Evolutionary conservation across 495 filamentous ascomycete species (phyloP).

Genomic region (Lophiotrema nucula): DNA sequence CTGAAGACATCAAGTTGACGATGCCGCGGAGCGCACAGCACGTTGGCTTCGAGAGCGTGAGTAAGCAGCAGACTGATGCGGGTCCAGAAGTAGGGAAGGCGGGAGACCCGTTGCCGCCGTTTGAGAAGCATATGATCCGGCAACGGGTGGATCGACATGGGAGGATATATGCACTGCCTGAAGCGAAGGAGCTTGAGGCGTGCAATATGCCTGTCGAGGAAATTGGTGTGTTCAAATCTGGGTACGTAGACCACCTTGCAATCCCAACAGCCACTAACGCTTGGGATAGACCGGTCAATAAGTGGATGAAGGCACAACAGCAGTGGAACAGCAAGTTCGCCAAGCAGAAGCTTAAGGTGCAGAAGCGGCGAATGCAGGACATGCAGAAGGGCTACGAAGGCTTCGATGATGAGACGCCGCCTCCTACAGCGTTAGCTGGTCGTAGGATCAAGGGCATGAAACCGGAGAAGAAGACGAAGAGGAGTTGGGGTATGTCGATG

Average conservation of each 20-base stretch:
- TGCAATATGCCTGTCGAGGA: constrained; percentile 59
- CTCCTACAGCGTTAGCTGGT: constrained; percentile 78
- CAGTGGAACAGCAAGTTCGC: constrained; percentile 71
- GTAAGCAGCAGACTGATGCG: background rate
- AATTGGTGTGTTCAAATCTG: constrained; percentile 76
- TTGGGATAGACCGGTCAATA: constrained; percentile 77
- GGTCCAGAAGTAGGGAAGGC: constrained; percentile 63
- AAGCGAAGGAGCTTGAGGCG: constrained; percentile 58
- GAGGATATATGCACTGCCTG: constrained; percentile 62
- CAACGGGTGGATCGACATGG: constrained; percentile 80
- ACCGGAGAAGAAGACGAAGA: constrained; percentile 53
- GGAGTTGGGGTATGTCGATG: constrained; percentile 72
- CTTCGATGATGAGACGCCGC: constrained; percentile 69
- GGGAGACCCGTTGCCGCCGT: constrained; percentile 76
- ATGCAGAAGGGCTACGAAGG: constrained; percentile 64
- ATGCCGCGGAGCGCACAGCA: constrained; percentile 31
- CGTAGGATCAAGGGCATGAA: constrained; percentile 55
- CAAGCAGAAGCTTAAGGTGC: constrained; percentile 63
- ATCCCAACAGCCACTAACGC: too few species aligned
- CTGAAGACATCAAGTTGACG: constrained; percentile 32
- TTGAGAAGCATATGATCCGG: constrained; percentile 83
- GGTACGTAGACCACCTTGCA: too few species aligned
- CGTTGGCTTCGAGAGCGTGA: constrained; percentile 26
- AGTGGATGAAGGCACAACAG: constrained; percentile 73
- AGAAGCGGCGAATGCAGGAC: constrained; percentile 67